A percentile compares a stretch with the other conserved stretches of the same genome.
These are phyloP conservation scores for Fimicolochytrium jonesii DNA, from an alignment of 192 early-diverging fungal genomes.

Conservation along the genomic window DNA sequence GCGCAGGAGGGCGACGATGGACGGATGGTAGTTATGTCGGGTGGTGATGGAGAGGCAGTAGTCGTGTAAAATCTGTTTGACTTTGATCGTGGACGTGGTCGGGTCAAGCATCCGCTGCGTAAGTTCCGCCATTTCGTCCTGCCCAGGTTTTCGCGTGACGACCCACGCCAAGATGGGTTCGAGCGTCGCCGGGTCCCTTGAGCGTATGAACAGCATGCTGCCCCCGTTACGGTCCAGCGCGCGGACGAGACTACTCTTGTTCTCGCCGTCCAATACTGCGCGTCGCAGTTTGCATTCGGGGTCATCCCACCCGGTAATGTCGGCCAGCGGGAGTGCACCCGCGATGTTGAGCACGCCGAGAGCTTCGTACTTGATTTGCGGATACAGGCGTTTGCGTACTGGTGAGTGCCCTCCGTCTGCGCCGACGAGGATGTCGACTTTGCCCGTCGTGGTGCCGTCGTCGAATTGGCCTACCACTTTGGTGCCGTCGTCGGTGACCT, in stretches of 20 bases:
- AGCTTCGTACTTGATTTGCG: neutral
- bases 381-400: neutral
- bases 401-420: conserved; percentile 14
- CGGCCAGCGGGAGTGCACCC: neutral
- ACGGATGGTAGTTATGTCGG: too few relatives aligned
- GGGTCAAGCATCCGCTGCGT: too few relatives aligned
- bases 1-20: too few relatives aligned
- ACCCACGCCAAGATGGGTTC: neutral
- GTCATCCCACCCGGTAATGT: neutral
- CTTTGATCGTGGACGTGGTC: too few relatives aligned
- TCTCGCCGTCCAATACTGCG: neutral
- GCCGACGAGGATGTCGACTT: conserved; percentile 10
- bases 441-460: conserved; percentile 8
- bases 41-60: neutral
- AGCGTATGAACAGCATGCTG: neutral
- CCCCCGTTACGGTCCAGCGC: neutral
- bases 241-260: neutral
- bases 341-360: neutral
- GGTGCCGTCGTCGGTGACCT: neutral
- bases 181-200: neutral
- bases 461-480: neutral
- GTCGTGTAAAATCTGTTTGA: neutral
- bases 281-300: neutral
- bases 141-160: neutral
- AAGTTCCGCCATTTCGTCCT: neutral